Base-by-base conservation (phyloP, 1,284 basidiomycete genomes). In the Leucoagaricus sp. region DNA sequence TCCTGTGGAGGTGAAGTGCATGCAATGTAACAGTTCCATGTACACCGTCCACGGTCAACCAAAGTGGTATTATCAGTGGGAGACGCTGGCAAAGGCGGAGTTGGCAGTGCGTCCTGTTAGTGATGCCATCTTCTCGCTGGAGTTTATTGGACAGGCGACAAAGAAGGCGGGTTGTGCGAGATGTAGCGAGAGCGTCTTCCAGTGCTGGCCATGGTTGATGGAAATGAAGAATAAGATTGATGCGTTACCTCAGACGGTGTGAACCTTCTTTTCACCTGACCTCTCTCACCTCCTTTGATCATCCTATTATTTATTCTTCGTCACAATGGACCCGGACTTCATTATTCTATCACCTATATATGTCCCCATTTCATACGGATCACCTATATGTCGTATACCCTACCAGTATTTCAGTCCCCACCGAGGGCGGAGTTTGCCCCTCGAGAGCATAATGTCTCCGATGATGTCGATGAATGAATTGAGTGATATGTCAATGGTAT, bases 41-140 rank as follows among this genome's bases (percentile, higher is more conserved):
- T 76, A 77, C 60, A 80, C 79, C 1, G 69, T 75, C 40, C 74
- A 81, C 55, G 73, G 74, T 10, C 74, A 77, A 19, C 87, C 87
- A 25, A 78, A 79, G 66, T 90, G 88, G 87, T 90, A 87, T 87
- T 69, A 68, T 31, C 79, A 82, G 59, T 90, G 81, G 62, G 75
- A 79, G 65, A 75, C 65, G 64, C 67, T 72, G 58, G 87, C 86
- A 41, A 78, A 65, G 64, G 78, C 78, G 64, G 86, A 89, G 64
- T 68, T 89, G 55, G 70, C 72, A 23, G 61, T 68, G 47, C 72
- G 85, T 49, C 87, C 88, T 28, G 80, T 80, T 58, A 78, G 83
- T 23, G 80, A 80, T 25, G 73, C 80, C 40, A 78, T 90, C 38
- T 89, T 89, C 65, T 73, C 75, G 41, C 72, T 85, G 66, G 71